A percentile compares a stretch with the other conserved stretches of the same genome.
phyloP scores from a whole-genome alignment of 129 eudicot genomes.

The Lonicera japonica region DNA sequence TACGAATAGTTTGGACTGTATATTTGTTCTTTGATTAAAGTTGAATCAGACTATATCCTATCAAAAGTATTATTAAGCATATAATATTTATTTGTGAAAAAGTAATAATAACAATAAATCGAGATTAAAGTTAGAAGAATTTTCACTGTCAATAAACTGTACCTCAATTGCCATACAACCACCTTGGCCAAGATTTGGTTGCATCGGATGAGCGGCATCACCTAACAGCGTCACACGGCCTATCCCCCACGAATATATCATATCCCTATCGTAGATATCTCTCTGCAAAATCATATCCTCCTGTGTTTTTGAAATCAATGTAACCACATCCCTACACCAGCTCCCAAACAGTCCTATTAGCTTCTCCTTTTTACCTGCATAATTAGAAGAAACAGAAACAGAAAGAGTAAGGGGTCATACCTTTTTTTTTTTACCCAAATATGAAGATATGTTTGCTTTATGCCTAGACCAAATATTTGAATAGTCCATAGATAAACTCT shows the following conservation, averaged over 20 bases:
- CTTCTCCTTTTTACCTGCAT: constrained; percentile 20
- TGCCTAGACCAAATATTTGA: too few relatives aligned
- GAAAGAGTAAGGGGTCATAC: too few relatives aligned
- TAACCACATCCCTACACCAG: constrained; percentile 30
- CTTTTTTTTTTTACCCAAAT: too few relatives aligned
- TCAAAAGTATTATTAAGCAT: too few relatives aligned
- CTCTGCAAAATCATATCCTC: constrained; percentile 26
- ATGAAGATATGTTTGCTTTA: too few relatives aligned
- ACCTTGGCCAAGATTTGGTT: constrained; percentile 45
- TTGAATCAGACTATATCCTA: too few relatives aligned
- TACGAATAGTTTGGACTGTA: too few relatives aligned
- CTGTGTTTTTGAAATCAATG: constrained; percentile 18
- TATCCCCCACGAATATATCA: constrained; percentile 33
- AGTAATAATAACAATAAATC: too few relatives aligned
- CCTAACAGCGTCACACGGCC: constrained; percentile 44
- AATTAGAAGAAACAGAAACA: neutral
- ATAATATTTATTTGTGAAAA: too few relatives aligned
- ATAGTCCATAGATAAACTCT: too few relatives aligned
- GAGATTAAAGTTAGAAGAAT: too few relatives aligned
- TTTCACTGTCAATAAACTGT: neutral
- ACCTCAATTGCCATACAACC: constrained; percentile 55
- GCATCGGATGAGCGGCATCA: constrained; percentile 40
- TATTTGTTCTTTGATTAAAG: too few relatives aligned
- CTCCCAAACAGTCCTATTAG: constrained; percentile 25
- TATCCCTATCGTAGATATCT: constrained; percentile 37